phyloP scores from a whole-genome alignment of 2,329 filamentous ascomycete species.

The Aureobasidium sp. region DNA sequence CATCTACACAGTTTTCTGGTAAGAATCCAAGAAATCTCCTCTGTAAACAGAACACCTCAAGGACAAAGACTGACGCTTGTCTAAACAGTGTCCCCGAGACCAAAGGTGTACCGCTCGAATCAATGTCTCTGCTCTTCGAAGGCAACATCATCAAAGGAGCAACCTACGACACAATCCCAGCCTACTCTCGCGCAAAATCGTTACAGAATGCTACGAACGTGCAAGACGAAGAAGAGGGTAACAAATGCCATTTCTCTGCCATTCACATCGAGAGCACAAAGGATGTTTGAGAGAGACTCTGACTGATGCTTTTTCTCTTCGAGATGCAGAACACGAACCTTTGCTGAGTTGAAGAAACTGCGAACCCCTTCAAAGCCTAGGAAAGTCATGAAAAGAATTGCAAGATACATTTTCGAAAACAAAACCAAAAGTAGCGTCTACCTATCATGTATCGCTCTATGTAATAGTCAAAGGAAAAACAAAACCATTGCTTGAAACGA shows the following conservation, averaged over 20 bases:
- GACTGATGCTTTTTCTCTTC: background rate
- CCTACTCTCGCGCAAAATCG: slow-evolving; percentile 25
- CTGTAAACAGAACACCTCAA: too few species aligned
- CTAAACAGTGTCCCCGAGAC: slow-evolving; percentile 31
- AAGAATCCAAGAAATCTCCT: background rate
- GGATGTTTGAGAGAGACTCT: background rate
- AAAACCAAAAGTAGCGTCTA: background rate
- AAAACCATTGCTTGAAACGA: too few species aligned
- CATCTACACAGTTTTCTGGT: slow-evolving; percentile 32
- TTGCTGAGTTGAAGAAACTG: background rate
- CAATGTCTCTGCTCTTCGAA: slow-evolving; percentile 34
- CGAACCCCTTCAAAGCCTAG: too few species aligned
- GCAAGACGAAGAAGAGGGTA: background rate
- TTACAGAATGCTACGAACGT: background rate
- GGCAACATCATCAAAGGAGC: slow-evolving; percentile 33
- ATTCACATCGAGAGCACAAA: background rate
- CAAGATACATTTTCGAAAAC: background rate
- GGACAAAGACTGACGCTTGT: background rate
- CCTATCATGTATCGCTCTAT: too few species aligned
- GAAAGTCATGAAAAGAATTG: background rate
- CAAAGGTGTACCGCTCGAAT: slow-evolving; percentile 35
- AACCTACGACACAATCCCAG: slow-evolving; percentile 30
- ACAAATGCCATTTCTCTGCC: background rate
- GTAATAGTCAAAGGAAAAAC: too few species aligned
- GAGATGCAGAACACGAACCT: background rate